Evolutionary conservation across 805 yeast species (phyloP).

Genomic region (Suhomyces faveliae): DNA sequence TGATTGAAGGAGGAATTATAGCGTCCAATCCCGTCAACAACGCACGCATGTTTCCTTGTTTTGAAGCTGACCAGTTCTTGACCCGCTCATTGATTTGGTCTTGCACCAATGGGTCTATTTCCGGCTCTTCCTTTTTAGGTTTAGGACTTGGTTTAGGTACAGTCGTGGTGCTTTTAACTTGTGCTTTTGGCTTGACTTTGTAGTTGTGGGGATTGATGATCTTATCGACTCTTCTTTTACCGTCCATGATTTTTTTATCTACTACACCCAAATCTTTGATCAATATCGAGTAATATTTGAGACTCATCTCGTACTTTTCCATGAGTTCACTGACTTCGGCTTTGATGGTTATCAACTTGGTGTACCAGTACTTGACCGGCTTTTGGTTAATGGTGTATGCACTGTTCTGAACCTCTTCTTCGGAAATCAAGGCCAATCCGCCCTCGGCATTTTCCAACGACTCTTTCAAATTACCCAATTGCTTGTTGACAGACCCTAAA

Average conservation of each 20-base stretch:
- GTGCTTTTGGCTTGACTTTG: slow-evolving; percentile 14
- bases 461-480: slow-evolving; percentile 14
- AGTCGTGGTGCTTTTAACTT: slow-evolving; percentile 8
- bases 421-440: slow-evolving; percentile 42
- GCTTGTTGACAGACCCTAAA: slow-evolving; percentile 44
- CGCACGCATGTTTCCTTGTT: slow-evolving; percentile 66
- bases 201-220: slow-evolving; percentile 56
- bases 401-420: slow-evolving; percentile 25
- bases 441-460: slow-evolving; percentile 30
- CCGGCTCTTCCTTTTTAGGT: slow-evolving; percentile 41
- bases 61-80: slow-evolving; percentile 10
- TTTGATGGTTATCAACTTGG: slow-evolving; percentile 62
- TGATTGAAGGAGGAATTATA: slow-evolving; percentile 55
- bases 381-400: slow-evolving; percentile 45
- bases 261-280: slow-evolving; percentile 64
- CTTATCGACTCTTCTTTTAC: slow-evolving; percentile 72
- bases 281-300: slow-evolving; percentile 57
- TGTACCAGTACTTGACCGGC: slow-evolving; percentile 66
- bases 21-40: slow-evolving; percentile 66
- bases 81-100: slow-evolving; percentile 10
- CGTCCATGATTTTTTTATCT: slow-evolving; percentile 67
- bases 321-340: slow-evolving; percentile 84
- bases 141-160: slow-evolving; percentile 8
- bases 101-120: slow-evolving; percentile 23
- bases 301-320: slow-evolving; percentile 68